Evolutionary conservation across 129 eudicot genomes (phyloP), one percentile per base, ranked within the genome.

Genomic region (Flaveria ramosissima): DNA sequence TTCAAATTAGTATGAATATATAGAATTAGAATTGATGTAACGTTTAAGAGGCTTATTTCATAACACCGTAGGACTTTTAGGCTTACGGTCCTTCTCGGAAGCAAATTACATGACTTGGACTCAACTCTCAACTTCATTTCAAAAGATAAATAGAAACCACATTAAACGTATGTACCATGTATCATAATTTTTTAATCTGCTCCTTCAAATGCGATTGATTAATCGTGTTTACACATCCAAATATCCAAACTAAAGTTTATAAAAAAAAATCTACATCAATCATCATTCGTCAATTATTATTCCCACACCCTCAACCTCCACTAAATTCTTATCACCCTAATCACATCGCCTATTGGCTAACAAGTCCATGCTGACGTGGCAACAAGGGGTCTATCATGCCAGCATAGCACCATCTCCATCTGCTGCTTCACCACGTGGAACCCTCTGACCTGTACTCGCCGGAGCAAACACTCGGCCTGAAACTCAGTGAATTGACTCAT

Each of bases 401-500:
- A 92, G 84, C 93, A 92, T 23, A 92, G 96, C 98, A 90, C 76
- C 98, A 92, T 84, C 92, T 92, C 98, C 27, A 78, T 90, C 57
- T 85, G 90, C 24, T 86, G 83, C 53, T 86, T 90, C 16, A 74
- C 92, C 89, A 92, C 96, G 81, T 90, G 96, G 89, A 90, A 92
- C 24, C 96, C 98, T 75, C 88, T 84, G 12, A 86, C 89, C 55
- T 86, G 92, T 19, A 84, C 90, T 76, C 89, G 81, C 72, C 88
- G 71, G 72, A 92, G 47, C 73, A 92, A 85, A 67, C 92, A 88
- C 87, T 92, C 98, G 0, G 98, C 98, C 64, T 92, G 98, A n/a
- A 85, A 85, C 32, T 92, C 96, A 2, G 94, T 94, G 68, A 92
- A 92, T 74, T 85, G 90, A 67, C 98, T 88, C 59, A 88, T 74